Percentiles rank a stretch among this genome's conserved stretches.
Evolutionary conservation across 2,329 filamentous ascomycete species (phyloP).

Genomic region (Penicillium vulpinum): DNA sequence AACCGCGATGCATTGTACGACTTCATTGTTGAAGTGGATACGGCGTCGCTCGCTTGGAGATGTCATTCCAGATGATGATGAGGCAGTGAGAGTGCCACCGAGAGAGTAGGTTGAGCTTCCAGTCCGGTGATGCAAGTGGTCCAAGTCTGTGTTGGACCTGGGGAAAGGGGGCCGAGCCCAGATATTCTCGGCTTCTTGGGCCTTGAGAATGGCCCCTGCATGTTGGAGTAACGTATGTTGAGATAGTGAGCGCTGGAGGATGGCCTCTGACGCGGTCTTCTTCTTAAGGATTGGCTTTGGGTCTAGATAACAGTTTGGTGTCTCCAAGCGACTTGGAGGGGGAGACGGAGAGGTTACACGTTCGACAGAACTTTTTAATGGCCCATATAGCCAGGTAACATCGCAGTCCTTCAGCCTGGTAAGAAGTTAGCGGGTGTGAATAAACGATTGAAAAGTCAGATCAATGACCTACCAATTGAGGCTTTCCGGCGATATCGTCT

Average conservation of each 20-base stretch:
- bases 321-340: slow-evolving; percentile 57
- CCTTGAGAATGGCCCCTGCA: slow-evolving; percentile 80
- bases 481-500: slow-evolving; percentile 85
- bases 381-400: slow-evolving; percentile 96
- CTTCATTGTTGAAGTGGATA: slow-evolving; percentile 95
- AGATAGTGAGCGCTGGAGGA: slow-evolving; percentile 85
- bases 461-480: slow-evolving; percentile 75
- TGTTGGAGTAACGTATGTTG: slow-evolving; percentile 87
- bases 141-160: slow-evolving; percentile 68
- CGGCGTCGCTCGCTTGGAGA: slow-evolving; percentile 70
- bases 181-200: slow-evolving; percentile 65
- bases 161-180: slow-evolving; percentile 58
- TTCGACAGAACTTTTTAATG: slow-evolving; percentile 70
- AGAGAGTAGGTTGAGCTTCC: slow-evolving; percentile 50
- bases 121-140: slow-evolving; percentile 62
- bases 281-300: slow-evolving; percentile 95
- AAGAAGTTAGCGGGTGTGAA: slow-evolving; percentile 10
- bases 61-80: slow-evolving; percentile 68
- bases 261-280: slow-evolving; percentile 91
- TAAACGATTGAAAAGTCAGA: background rate
- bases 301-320: slow-evolving; percentile 67
- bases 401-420: slow-evolving; percentile 92
- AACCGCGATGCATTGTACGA: slow-evolving; percentile 92
- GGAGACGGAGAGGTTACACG: slow-evolving; percentile 41
- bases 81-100: slow-evolving; percentile 65